Evolutionary conservation across 139 green algal species (phyloP).

Genomic region (Diplosphaera chodatii): DNA sequence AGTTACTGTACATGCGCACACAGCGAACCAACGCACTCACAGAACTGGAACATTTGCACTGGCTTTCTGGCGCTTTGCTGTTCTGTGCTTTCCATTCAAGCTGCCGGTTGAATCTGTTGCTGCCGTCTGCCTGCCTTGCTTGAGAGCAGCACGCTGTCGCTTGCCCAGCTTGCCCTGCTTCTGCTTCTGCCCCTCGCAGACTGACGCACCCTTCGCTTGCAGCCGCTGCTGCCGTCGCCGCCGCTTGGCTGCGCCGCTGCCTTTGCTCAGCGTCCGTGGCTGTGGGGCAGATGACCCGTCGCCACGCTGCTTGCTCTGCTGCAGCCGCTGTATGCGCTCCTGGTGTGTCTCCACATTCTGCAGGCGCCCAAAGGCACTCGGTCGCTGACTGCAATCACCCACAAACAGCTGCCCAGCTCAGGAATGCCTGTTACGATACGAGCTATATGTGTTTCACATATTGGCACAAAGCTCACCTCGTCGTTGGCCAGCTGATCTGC

Average conservation of each 20-base stretch:
- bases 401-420: too few species aligned
- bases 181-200: background rate
- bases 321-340: conserved; percentile 25
- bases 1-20: too few species aligned
- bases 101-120: too few species aligned
- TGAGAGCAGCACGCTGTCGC: conserved; percentile 24
- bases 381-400: too few species aligned
- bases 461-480: too few species aligned
- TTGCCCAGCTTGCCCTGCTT: conserved; percentile 23
- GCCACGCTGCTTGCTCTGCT: background rate
- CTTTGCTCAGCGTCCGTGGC: background rate
- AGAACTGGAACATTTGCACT: too few species aligned
- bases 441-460: too few species aligned
- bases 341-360: conserved; percentile 24
- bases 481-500: conserved; percentile 17
- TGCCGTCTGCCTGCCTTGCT: background rate
- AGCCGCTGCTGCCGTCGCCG: background rate
- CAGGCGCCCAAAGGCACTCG: background rate
- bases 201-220: background rate
- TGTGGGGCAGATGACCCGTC: background rate
- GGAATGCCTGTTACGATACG: too few species aligned
- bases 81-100: too few species aligned
- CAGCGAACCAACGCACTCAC: too few species aligned
- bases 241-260: background rate
- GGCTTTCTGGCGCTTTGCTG: too few species aligned